These are phyloP conservation scores for Luffa aegyptiaca DNA, from an alignment of 306 rosid genomes.

Conservation along the genomic window DNA sequence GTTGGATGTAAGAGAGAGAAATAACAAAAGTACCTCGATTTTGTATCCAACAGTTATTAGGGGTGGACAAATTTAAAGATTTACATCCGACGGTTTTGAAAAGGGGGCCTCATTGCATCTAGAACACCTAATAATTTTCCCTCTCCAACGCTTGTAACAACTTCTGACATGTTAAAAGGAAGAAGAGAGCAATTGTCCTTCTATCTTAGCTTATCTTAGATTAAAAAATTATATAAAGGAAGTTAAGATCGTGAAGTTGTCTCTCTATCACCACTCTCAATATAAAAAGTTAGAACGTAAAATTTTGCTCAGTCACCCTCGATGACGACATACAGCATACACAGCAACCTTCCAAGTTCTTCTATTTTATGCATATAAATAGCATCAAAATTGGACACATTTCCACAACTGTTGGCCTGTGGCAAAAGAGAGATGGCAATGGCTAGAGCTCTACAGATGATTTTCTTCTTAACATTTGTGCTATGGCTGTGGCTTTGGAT, in stretches of 20 bases:
- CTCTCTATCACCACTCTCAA: neutral
- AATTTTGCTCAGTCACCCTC: neutral
- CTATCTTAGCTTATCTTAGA: neutral
- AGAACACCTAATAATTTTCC: too few relatives aligned
- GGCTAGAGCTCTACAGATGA: neutral
- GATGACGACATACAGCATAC: neutral
- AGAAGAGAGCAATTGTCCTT: neutral
- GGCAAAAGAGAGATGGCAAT: neutral
- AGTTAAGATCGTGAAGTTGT: too few relatives aligned
- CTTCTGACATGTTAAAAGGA: neutral
- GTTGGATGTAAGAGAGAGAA: too few relatives aligned
- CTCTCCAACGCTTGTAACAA: too few relatives aligned
- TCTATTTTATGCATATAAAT: neutral
- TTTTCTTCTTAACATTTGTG: neutral
- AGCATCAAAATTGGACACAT: neutral
- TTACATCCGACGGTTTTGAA: too few relatives aligned
- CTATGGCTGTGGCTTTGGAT: constrained; percentile 11
- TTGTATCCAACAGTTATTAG: too few relatives aligned
- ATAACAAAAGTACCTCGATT: too few relatives aligned
- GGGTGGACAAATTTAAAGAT: too few relatives aligned
- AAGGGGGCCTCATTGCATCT: too few relatives aligned
- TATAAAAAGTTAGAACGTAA: neutral
- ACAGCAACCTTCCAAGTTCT: neutral
- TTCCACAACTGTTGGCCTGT: too few relatives aligned
- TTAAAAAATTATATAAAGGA: too few relatives aligned